Conservation (phyloP, 2,329 filamentous ascomycete genomes). For the Talaromyces sp. region DNA sequence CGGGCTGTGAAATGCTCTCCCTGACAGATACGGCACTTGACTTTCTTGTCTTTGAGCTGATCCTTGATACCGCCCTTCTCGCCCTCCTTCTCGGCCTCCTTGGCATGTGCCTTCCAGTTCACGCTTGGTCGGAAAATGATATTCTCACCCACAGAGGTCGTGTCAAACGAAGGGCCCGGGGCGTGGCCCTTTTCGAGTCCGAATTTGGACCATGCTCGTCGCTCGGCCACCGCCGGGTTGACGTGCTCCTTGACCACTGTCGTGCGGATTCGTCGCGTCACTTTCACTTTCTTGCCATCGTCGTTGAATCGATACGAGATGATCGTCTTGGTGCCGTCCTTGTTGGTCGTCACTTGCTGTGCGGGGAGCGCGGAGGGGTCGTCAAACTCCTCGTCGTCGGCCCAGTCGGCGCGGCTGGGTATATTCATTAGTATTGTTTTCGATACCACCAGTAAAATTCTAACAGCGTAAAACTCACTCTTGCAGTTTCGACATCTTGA, state of each 20-base stretch:
- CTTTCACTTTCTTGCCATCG: conserved; percentile 92
- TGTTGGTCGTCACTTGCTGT: conserved; percentile 87
- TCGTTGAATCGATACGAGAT: conserved; percentile 88
- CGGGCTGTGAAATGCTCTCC: conserved; percentile 99
- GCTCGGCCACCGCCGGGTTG: conserved; percentile 93
- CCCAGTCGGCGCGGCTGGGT: conserved; percentile 69
- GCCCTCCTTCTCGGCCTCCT: conserved; percentile 53
- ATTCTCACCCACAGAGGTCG: conserved; percentile 92
- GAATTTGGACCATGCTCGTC: conserved; percentile 90
- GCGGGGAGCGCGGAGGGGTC: conserved; percentile 79
- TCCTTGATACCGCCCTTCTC: conserved; percentile 60
- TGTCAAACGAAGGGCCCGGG: conserved; percentile 76
- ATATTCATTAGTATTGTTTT: neutral
- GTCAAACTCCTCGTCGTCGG: conserved; percentile 82
- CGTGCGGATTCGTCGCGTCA: conserved; percentile 88
- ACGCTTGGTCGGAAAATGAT: conserved; percentile 90
- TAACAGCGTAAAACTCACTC: conserved; percentile 29
- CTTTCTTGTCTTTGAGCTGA: conserved; percentile 92
- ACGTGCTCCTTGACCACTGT: conserved; percentile 88
- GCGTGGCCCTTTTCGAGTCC: conserved; percentile 81
- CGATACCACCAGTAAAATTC: neutral
- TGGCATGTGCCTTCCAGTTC: conserved; percentile 90
- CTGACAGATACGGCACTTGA: conserved; percentile 98
- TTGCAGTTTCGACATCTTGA: conserved; percentile 43
- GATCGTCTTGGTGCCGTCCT: conserved; percentile 96